Evolutionary conservation across 2,329 filamentous ascomycete genomes (phyloP).

Genomic region (Colletotrichum tanaceti): DNA sequence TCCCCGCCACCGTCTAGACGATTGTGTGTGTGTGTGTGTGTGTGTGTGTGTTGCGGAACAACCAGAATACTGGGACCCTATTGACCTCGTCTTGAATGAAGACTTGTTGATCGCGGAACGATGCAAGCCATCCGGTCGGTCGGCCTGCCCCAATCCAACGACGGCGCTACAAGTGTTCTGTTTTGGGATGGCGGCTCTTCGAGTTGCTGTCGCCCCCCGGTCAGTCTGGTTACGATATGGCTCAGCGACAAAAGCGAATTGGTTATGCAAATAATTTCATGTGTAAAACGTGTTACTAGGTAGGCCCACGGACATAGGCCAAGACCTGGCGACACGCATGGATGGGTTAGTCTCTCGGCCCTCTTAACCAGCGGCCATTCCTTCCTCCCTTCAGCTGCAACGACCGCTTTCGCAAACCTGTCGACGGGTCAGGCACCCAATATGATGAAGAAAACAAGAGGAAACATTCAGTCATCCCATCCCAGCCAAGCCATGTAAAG

Average conservation of each 20-base stretch:
- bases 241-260: not conserved
- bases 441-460: conserved; percentile 42
- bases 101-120: no score
- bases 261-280: conserved; percentile 36
- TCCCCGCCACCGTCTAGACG: no score
- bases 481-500: conserved; percentile 39
- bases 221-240: not conserved
- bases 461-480: conserved; percentile 41
- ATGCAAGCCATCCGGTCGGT: no score
- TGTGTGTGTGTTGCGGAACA: no score
- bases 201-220: no score
- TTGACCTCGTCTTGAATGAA: no score
- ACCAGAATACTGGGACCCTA: no score
- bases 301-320: conserved; percentile 15
- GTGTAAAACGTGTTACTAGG: conserved; percentile 28
- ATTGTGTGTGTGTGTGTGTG: no score
- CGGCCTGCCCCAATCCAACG: no score
- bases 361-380: conserved; percentile 17
- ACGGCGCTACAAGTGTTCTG: no score
- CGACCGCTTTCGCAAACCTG: conserved; percentile 24
- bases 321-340: conserved; percentile 18
- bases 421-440: conserved; percentile 37
- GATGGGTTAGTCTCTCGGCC: conserved; percentile 16
- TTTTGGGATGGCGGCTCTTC: no score
- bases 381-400: conserved; percentile 14